A percentile compares a stretch with the other conserved stretches of the same genome.
Conservation (phyloP, 2,329 filamentous ascomycete species). For the Plenodomus tracheiphilus region DNA sequence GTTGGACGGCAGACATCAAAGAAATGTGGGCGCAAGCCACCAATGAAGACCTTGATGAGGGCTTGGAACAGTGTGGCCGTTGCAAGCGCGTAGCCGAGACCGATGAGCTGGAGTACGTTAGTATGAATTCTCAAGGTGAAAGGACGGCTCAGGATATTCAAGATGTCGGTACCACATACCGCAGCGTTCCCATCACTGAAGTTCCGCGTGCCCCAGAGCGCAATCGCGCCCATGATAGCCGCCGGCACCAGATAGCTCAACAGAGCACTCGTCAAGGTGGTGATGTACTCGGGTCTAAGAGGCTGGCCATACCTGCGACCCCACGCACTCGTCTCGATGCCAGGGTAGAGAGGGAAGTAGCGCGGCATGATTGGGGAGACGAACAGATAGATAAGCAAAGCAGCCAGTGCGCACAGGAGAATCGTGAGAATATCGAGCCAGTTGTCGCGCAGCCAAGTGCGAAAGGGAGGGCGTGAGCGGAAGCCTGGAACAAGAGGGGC, state of each 20-base stretch:
- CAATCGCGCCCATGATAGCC: constrained; percentile 62
- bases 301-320: constrained; percentile 64
- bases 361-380: constrained; percentile 61
- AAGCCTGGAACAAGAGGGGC: constrained; percentile 8
- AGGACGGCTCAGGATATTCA: neutral
- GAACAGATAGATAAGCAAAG: constrained; percentile 36
- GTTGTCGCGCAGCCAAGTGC: constrained; percentile 11
- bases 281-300: constrained; percentile 68
- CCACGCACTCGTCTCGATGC: constrained; percentile 39
- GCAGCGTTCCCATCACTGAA: constrained; percentile 63
- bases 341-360: constrained; percentile 53
- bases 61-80: constrained; percentile 32
- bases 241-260: constrained; percentile 67
- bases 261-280: constrained; percentile 67
- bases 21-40: constrained; percentile 42
- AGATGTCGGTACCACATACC: constrained; percentile 31
- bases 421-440: constrained; percentile 68
- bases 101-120: constrained; percentile 24
- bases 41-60: constrained; percentile 39
- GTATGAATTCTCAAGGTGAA: neutral
- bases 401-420: constrained; percentile 61
- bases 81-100: constrained; percentile 35
- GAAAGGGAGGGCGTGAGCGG: constrained; percentile 15
- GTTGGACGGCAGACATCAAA: constrained; percentile 25
- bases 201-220: constrained; percentile 57